A percentile compares a stretch with the other conserved stretches of the same genome.
phyloP scores from a whole-genome alignment of 495 filamentous ascomycete species.

The Aspergillus bridgeri region DNA sequence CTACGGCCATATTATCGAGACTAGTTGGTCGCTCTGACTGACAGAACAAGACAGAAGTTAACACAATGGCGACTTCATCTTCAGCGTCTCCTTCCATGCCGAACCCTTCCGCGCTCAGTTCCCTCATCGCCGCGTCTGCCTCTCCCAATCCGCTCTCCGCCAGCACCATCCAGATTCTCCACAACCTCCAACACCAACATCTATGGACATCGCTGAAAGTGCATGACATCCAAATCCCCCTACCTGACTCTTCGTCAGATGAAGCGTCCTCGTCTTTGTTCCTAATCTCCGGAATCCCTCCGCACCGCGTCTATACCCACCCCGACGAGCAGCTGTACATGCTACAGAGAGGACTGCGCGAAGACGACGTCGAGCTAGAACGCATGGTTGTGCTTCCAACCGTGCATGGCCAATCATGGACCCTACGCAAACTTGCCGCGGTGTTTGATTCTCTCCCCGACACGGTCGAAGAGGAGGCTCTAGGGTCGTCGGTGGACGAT shows the following conservation, averaged over 20 bases:
- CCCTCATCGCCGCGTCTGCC: constrained; percentile 28
- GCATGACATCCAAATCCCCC: constrained; percentile 39
- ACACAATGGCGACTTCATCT: neutral
- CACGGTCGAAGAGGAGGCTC: constrained; percentile 10
- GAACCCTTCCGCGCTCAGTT: constrained; percentile 31
- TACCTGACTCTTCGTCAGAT: constrained; percentile 18
- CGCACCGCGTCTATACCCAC: constrained; percentile 81
- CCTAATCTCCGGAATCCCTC: constrained; percentile 84
- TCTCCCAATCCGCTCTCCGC: constrained; percentile 31
- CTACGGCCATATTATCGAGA: too few relatives aligned
- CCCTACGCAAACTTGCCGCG: constrained; percentile 64
- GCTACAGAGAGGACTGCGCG: constrained; percentile 52
- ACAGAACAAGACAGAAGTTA: neutral
- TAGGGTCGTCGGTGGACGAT: constrained; percentile 19
- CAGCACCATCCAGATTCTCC: constrained; percentile 65
- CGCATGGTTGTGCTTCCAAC: constrained; percentile 86
- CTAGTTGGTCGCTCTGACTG: too few relatives aligned
- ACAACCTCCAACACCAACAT: constrained; percentile 85
- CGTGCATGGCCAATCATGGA: constrained; percentile 80
- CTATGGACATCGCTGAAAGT: constrained; percentile 71
- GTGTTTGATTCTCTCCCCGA: constrained; percentile 73
- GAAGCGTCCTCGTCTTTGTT: constrained; percentile 47
- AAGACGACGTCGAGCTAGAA: constrained; percentile 52
- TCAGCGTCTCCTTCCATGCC: constrained; percentile 6
- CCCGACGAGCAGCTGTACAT: constrained; percentile 87